Evolutionary conservation across 1,139 yeast species (phyloP), one percentile per base, ranked within the genome.

Genomic region (Suhomyces choctaworum): DNA sequence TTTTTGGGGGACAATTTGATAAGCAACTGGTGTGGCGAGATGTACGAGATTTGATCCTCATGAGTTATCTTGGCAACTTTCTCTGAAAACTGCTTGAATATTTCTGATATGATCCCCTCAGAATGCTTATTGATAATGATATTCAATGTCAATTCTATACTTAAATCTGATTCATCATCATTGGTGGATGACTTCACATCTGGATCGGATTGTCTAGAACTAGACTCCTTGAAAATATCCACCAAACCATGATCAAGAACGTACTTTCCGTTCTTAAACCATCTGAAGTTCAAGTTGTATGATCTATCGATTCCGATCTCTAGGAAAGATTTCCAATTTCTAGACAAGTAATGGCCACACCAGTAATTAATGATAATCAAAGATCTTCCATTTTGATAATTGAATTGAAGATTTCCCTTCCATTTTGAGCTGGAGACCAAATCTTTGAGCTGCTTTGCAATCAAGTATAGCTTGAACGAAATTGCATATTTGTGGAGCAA

Each of bases 401-500:
- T 70, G 56, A 82, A 89, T 32, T 78, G 77, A 36, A 90, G 58
- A 39, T 78, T 78, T 11, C 83, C 80, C 32, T 80, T 73, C 83
- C 95, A 85, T 40, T 67, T 66, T 30, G 67, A 54, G 29, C 76
- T 67, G 22, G 82, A 78, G 20, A 62, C 49, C 37, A 73, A 66
- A 15, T 70, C 73, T 22, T 71, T 66, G 35, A 89, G 60, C 51
- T 86, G 92, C 27, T 76, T 69, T 41, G 86, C 81, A 13, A 89
- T 66, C 39, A 83, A 64, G 46, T 84, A 80, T 20, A 90, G 66
- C 54, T 87, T 87, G 61, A 84, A 82, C 17, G 87, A 80, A 21
- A 82, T 74, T 9, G 92, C 72, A 54, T 84, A 87, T 45, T 76
- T 73, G 47, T 84, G 85, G 39, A 90, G 63, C 39, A 87, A 69